Evolutionary conservation across 768 basidiomycete species (phyloP).

Genomic region (Macrolepiota fuliginosa): DNA sequence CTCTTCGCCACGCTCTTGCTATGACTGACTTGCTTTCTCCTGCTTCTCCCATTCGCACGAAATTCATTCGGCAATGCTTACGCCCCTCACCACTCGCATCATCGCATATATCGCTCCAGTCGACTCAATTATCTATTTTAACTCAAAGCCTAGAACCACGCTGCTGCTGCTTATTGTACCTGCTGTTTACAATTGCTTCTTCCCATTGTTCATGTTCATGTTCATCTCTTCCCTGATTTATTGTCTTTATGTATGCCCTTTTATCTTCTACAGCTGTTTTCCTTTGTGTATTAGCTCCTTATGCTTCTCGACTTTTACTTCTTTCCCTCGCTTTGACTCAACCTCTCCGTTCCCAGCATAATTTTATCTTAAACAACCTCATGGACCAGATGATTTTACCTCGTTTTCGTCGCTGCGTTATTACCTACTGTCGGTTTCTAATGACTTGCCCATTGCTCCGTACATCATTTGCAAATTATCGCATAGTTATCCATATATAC

Average conservation of each 20-base stretch:
- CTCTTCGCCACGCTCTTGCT: conserved; percentile 1
- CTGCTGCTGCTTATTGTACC: conserved; percentile 3
- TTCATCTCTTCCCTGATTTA: conserved; percentile 13
- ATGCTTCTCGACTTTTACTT: background rate
- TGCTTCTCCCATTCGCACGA: background rate
- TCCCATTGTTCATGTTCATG: background rate
- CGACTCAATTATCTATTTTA: background rate
- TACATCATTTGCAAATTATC: background rate
- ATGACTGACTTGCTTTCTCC: background rate
- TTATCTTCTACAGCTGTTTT: background rate
- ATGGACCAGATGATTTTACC: background rate
- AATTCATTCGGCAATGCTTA: background rate
- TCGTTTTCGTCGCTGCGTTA: background rate
- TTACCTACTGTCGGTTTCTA: background rate
- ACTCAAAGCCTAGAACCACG: background rate
- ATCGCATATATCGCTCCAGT: conserved; percentile 4
- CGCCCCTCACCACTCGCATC: conserved; percentile 4
- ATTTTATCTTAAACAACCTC: background rate
- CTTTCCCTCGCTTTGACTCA: background rate
- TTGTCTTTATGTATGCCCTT: conserved; percentile 3
- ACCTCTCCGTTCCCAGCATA: background rate
- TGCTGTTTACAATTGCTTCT: conserved; percentile 4
- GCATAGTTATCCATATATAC: background rate
- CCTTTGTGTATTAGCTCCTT: background rate
- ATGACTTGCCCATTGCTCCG: conserved; percentile 4